Conservation (phyloP, 495 filamentous ascomycete species). For the Penicillium daleae region DNA sequence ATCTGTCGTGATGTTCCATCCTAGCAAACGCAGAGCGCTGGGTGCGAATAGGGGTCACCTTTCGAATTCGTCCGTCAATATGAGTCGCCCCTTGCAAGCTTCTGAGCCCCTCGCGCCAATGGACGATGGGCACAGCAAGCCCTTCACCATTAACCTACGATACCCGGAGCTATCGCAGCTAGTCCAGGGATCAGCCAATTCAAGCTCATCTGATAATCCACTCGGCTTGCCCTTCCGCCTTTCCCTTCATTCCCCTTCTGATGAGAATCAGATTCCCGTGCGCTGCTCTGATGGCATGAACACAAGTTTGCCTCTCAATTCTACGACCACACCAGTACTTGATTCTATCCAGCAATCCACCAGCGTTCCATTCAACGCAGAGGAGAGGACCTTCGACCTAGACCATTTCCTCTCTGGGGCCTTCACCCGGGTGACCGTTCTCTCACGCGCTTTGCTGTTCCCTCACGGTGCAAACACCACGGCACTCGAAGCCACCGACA, state of each 20-base stretch:
- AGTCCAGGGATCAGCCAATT: neutral
- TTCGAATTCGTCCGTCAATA: neutral
- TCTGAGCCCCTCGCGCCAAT: neutral
- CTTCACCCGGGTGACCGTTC: constrained; percentile 17
- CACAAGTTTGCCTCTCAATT: neutral
- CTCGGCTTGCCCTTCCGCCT: neutral
- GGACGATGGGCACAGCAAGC: neutral
- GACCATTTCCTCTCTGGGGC: constrained; percentile 19
- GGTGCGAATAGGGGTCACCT: neutral
- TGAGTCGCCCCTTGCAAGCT: neutral
- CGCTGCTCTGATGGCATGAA: neutral
- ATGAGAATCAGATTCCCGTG: neutral
- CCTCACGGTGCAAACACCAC: constrained; percentile 12
- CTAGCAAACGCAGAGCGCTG: neutral
- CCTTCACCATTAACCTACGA: neutral
- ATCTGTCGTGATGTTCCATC: neutral
- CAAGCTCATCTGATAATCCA: neutral
- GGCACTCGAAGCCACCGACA: constrained; percentile 37
- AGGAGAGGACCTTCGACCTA: constrained; percentile 9
- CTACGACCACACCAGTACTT: neutral
- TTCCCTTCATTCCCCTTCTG: neutral
- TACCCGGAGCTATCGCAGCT: neutral
- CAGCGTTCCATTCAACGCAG: neutral
- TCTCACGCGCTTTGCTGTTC: constrained; percentile 26
- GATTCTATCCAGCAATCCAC: neutral